Conservation (phyloP, 305 asterid species). For the Caryopteris hybrid region DNA sequence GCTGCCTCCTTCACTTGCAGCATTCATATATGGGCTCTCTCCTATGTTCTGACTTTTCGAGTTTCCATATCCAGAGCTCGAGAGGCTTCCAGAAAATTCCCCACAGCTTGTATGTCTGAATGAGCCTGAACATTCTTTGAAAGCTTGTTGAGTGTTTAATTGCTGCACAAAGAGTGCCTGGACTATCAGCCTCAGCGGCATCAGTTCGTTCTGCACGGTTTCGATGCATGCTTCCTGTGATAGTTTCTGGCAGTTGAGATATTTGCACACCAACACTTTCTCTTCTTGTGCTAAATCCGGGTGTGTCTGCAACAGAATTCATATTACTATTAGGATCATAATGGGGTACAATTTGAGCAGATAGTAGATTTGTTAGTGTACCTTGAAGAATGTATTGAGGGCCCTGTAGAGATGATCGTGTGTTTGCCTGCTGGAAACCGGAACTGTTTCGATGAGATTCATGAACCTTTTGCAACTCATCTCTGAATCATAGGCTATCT, state of each 20-base stretch:
- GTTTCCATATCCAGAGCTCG: no score
- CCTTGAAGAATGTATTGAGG: constrained; percentile 44
- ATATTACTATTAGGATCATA: no score
- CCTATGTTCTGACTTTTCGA: no score
- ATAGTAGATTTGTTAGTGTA: neutral
- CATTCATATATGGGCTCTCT: constrained; percentile 39
- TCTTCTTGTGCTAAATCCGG: constrained; percentile 53
- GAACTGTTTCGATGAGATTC: constrained; percentile 56
- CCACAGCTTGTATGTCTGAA: constrained; percentile 40
- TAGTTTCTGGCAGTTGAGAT: constrained; percentile 68
- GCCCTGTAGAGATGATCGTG: constrained; percentile 71
- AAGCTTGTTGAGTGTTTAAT: constrained; percentile 59
- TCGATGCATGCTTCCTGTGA: constrained; percentile 57
- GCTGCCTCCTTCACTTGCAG: constrained; percentile 30
- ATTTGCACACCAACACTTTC: constrained; percentile 52
- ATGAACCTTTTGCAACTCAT: constrained; percentile 36
- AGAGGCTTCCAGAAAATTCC: constrained; percentile 39
- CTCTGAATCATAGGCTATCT: constrained; percentile 39
- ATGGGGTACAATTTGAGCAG: no score
- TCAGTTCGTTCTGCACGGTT: constrained; percentile 66
- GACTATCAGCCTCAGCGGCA: constrained; percentile 69
- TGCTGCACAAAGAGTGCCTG: constrained; percentile 82
- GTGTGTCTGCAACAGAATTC: constrained; percentile 39
- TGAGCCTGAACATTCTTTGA: constrained; percentile 58
- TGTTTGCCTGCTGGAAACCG: constrained; percentile 45